Base-by-base conservation (phyloP, 2,329 filamentous ascomycete species). In the Calonectria hawksworthii region DNA sequence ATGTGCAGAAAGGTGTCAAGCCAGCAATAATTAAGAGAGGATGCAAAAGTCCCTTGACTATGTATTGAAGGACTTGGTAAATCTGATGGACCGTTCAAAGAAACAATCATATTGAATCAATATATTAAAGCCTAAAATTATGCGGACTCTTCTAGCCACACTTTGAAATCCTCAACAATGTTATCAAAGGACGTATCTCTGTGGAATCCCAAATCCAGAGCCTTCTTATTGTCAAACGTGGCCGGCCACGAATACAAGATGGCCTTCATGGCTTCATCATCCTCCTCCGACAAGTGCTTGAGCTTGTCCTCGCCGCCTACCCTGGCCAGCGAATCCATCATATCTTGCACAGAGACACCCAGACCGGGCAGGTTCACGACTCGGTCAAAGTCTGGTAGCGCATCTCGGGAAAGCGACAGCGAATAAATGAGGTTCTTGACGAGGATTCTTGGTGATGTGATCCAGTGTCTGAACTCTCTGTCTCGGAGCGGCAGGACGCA, bases 201-300 rank as follows among this genome's bases (percentile, higher is more conserved):
- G 56, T 83, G 80, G 74, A 90, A 87, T 0, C 89, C 89, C 75
- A 93, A 80, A 36, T 84, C 82, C 75, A 87, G 84, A 21, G 91
- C 92, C 75, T 88, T 87, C 2, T 84, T 80, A 28, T 85, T 87
- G 73, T 89, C 86, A 75, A 89, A 88, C 41, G 83, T 83, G 32
- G 87, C 84, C 32, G 89, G 88, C 89, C 89, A 90, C n/a, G 85
- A 86, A 70, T 86, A 85, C 67, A 90, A 87, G 74, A 90, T 89
- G 61, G 83, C 83, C 80, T 89, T 87, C 36, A 88, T 81, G 59
- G 84, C 83, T 67, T 85, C 83, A 75, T 90, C 87, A 56, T 86
- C 86, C 78, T 86, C 85, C 80, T 90, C 76, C 70, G 86, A 85
- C 44, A 90, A 83, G 63, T 87, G 81, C 18, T 78, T 81, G 68